Base-by-base conservation (phyloP, 2,329 filamentous ascomycete genomes). In the Venturia oleaginea region DNA sequence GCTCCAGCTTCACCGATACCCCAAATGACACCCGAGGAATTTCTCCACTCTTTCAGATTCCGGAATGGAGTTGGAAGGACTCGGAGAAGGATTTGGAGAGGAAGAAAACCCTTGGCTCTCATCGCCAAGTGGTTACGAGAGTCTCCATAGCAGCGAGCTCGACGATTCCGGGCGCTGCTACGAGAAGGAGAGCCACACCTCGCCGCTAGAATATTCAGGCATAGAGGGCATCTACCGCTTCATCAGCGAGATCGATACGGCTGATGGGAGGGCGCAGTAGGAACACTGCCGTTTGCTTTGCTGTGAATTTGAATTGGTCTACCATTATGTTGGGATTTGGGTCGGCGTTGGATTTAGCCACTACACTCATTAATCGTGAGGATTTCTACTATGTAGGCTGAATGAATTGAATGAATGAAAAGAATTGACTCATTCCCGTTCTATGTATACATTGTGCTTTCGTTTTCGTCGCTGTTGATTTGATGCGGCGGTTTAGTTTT, bases 141-240 rank as follows among this genome's bases (percentile, higher is more conserved):
- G 82, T 63, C 72, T 86, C 27, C 80, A 81, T 59, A 79, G 80
- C 24, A 84, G 82, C 67, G 81, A 84, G 71, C 78, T 71, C 17
- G 79, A 80, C 59, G 32, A 30, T 48, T 69, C 71, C 17, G 42
- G 61, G 8, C 67, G 70, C 66, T 70, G 74, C 40, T 60, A 70
- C 64, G 67, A 75, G 67, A 64, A 63, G 40, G 65, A 61, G n/a
- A 30, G 42, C 15, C 34, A 30, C 32, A 24, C 30, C 37, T 75
- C 74, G 32, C 79, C 79, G 3, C 77, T 85, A 15, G 83, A 83
- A 62, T 86, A 85, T 67, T 85, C 87, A 67, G 83, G 84, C 5
- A 74, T 86, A 17, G 84, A 88, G 70, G 86, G 86, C 3, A 87
- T 89, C 40, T 85, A 86, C 69, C 79, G 80, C 61, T 89, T 89